These are phyloP conservation scores for Brachypodium distachyon DNA, from an alignment of 202 grass and related monocot species.

Conservation along the genomic window DNA sequence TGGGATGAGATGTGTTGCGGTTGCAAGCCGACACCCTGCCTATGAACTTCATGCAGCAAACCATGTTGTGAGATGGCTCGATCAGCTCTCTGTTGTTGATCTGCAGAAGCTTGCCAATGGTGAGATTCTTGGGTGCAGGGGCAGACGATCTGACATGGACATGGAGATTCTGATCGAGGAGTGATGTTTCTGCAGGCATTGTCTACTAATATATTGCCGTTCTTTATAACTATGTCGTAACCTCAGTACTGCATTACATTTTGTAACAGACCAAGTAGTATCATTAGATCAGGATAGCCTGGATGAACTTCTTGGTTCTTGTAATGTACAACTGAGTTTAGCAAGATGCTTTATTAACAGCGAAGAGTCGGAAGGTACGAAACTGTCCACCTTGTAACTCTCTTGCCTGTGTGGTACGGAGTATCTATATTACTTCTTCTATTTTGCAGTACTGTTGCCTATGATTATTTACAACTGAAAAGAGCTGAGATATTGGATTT, in stretches of 20 bases:
- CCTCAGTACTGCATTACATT: conserved; percentile 19
- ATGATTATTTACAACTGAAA: no score
- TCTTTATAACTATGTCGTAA: conserved; percentile 1
- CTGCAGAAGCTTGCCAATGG: conserved; percentile 40
- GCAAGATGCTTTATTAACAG: not conserved
- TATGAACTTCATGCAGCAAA: conserved; percentile 66
- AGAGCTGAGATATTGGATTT: no score
- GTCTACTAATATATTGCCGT: not conserved
- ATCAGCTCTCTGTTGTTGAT: conserved; percentile 62
- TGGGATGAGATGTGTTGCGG: conserved; percentile 74
- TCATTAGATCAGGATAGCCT: not conserved
- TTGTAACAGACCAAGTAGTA: conserved; percentile 21
- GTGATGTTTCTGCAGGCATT: conserved; percentile 19
- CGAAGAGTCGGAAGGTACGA: conserved; percentile 24
- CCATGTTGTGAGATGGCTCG: conserved; percentile 77
- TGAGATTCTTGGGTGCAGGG: conserved; percentile 34
- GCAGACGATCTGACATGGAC: conserved; percentile 41
- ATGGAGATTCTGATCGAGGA: conserved; percentile 73
- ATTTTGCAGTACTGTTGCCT: not conserved
- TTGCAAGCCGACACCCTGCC: conserved; percentile 44
- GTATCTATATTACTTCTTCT: not conserved
- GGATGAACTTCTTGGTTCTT: conserved; percentile 12
- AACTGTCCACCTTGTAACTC: not conserved
- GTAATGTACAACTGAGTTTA: conserved; percentile 23
- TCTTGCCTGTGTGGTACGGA: conserved; percentile 1